A percentile compares a stretch with the other conserved stretches of the same genome.
Conservation (phyloP, 2,329 filamentous ascomycete genomes). For the Bertia moriformis region DNA sequence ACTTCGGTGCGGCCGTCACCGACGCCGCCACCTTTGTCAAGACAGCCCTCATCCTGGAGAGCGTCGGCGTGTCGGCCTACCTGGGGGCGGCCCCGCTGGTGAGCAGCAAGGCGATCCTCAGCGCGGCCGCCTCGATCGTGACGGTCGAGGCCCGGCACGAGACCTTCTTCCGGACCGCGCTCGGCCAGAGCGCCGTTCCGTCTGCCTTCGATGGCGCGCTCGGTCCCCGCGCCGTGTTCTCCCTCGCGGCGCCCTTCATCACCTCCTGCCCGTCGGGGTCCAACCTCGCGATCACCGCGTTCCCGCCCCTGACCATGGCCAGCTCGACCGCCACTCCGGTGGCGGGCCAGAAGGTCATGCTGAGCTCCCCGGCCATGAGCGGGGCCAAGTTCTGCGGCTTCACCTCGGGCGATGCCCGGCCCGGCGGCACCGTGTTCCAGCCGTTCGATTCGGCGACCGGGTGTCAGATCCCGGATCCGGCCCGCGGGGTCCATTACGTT, state of each 20-base stretch:
- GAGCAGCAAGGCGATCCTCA: slow-evolving; percentile 41
- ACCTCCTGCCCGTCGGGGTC: slow-evolving; percentile 50
- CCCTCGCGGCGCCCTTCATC: slow-evolving; percentile 62
- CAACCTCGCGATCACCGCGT: slow-evolving; percentile 46
- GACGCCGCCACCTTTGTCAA: slow-evolving; percentile 53
- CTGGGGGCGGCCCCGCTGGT: slow-evolving; percentile 58
- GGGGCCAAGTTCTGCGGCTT: slow-evolving; percentile 50
- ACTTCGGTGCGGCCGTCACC: slow-evolving; percentile 46
- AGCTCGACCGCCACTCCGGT: slow-evolving; percentile 22
- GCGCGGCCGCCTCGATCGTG: slow-evolving; percentile 55
- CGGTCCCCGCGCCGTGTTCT: slow-evolving; percentile 55
- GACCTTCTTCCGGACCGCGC: slow-evolving; percentile 52
- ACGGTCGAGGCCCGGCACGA: slow-evolving; percentile 63
- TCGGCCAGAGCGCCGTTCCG: slow-evolving; percentile 43
- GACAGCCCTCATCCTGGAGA: slow-evolving; percentile 57
- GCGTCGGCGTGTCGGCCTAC: slow-evolving; percentile 60
- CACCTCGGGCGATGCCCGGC: slow-evolving; percentile 37
- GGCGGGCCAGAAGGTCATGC: slow-evolving; percentile 25
- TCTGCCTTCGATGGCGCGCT: slow-evolving; percentile 59
- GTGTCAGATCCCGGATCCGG: slow-evolving; percentile 46
- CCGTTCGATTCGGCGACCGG: slow-evolving; percentile 33
- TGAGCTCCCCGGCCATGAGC: slow-evolving; percentile 33
- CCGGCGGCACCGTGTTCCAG: slow-evolving; percentile 45
- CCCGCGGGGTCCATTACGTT: slow-evolving; percentile 53
- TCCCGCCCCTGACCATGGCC: slow-evolving; percentile 44